phyloP scores from a whole-genome alignment of 352 stramenopile genomes.

The Pythium sukuiense region DNA sequence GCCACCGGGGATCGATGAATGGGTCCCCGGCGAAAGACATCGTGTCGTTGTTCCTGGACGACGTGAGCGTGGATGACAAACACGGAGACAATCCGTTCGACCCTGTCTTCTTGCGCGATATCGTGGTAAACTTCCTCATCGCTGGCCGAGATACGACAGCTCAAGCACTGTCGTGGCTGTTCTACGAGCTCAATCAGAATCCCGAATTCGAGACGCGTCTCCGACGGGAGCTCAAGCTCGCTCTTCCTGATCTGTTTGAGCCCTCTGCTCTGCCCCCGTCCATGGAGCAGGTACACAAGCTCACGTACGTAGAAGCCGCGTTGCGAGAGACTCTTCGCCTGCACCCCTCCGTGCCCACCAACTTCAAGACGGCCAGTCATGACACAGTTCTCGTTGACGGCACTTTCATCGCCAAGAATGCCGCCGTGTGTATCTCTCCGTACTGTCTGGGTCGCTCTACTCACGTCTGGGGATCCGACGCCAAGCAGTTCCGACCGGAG shows the following conservation, averaged over 20 bases:
- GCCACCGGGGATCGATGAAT: not conserved
- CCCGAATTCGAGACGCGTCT: slow-evolving; percentile 32
- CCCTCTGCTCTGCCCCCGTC: not conserved
- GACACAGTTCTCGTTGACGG: slow-evolving; percentile 40
- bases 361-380: slow-evolving; percentile 25
- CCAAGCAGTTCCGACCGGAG: slow-evolving; percentile 33
- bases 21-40: slow-evolving; percentile 10
- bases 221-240: slow-evolving; percentile 14
- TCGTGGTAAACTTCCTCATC: slow-evolving; percentile 60
- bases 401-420: slow-evolving; percentile 29
- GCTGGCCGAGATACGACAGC: slow-evolving; percentile 56
- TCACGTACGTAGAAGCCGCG: slow-evolving; percentile 28
- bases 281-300: slow-evolving; percentile 19
- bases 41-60: slow-evolving; percentile 25
- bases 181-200: slow-evolving; percentile 45
- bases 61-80: slow-evolving; percentile 21
- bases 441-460: slow-evolving; percentile 34
- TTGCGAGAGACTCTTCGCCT: slow-evolving; percentile 41
- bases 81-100: slow-evolving; percentile 13
- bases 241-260: slow-evolving; percentile 7
- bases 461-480: slow-evolving; percentile 36
- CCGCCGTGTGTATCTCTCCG: slow-evolving; percentile 25
- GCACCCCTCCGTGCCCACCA: slow-evolving; percentile 39
- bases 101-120: slow-evolving; percentile 39
- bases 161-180: slow-evolving; percentile 46